These are phyloP conservation scores for Trametes elegans DNA, from an alignment of 768 basidiomycete genomes.

Conservation along the genomic window DNA sequence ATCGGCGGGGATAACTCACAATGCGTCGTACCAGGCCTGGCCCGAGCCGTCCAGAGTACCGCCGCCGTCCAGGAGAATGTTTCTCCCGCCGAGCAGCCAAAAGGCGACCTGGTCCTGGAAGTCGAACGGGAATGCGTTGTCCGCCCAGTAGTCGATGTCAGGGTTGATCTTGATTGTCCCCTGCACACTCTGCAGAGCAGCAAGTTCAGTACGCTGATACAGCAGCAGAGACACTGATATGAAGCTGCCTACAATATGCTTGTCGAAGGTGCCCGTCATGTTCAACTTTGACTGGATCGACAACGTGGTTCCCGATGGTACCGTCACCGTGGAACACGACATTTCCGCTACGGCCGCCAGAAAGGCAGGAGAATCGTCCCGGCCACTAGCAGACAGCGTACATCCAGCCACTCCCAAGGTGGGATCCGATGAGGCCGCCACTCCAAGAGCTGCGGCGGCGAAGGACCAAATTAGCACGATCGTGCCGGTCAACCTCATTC, in stretches of 20 bases:
- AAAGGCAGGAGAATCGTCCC: slow-evolving; percentile 52
- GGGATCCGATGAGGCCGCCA: too few species aligned
- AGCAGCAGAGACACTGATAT: neutral
- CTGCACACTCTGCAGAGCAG: slow-evolving; percentile 38
- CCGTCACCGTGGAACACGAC: slow-evolving; percentile 36
- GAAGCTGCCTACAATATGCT: slow-evolving; percentile 41
- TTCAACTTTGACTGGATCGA: slow-evolving; percentile 50
- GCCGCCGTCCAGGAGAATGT: slow-evolving; percentile 51
- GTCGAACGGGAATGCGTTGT: slow-evolving; percentile 51
- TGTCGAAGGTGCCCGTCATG: slow-evolving; percentile 51
- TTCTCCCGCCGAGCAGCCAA: slow-evolving; percentile 53
- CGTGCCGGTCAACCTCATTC: too few species aligned
- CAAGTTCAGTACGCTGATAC: neutral
- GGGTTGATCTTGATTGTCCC: slow-evolving; percentile 52
- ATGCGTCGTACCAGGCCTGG: slow-evolving; percentile 59
- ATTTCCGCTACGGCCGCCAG: slow-evolving; percentile 41
- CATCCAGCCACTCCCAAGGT: too few species aligned
- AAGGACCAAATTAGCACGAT: too few species aligned
- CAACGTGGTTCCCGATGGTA: slow-evolving; percentile 47
- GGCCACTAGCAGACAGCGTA: slow-evolving; percentile 42
- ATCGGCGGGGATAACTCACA: slow-evolving; percentile 28
- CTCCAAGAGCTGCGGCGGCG: too few species aligned
- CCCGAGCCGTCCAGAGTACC: slow-evolving; percentile 66
- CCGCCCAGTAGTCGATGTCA: slow-evolving; percentile 53
- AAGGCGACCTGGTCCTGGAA: slow-evolving; percentile 55